Percentiles rank a stretch among this genome's conserved stretches.
phyloP scores from a whole-genome alignment of 129 eudicot species.

The Flaveria linearis region DNA sequence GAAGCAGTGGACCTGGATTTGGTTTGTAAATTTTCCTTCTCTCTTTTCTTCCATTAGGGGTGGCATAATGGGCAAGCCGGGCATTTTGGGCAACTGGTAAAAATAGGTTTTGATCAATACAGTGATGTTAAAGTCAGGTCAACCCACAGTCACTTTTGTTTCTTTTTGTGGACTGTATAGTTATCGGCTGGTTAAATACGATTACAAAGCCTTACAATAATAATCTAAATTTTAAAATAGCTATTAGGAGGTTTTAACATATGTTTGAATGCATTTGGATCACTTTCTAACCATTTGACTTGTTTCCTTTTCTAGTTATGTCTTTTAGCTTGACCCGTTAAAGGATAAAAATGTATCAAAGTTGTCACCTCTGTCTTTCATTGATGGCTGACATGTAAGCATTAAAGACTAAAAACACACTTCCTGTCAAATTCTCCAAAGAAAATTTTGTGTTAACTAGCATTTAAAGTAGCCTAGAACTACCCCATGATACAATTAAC shows the following conservation, averaged over 20 bases:
- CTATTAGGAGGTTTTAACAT: neutral
- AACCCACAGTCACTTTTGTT: neutral
- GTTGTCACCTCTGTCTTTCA: neutral
- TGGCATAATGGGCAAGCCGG: neutral
- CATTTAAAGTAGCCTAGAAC: neutral
- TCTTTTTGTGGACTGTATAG: neutral
- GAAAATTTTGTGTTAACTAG: too few relatives aligned
- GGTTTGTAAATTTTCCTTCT: conserved; percentile 54
- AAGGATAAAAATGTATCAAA: neutral
- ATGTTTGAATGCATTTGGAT: neutral
- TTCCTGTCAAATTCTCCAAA: neutral
- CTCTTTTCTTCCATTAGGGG: neutral
- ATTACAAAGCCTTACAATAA: neutral
- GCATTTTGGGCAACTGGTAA: neutral
- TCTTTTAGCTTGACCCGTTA: neutral
- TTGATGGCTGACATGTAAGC: conserved; percentile 6
- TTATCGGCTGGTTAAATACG: neutral
- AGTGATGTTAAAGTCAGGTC: neutral
- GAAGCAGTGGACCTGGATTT: conserved; percentile 97
- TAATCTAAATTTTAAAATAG: neutral
- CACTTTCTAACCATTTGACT: neutral
- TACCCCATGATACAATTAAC: neutral
- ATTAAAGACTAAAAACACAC: neutral
- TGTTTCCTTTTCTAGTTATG: neutral
- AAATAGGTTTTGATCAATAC: neutral